Evolutionary conservation across 345 rosid genomes (phyloP), one percentile per base, ranked within the genome.

Genomic region (Abelmoschus esculentus): DNA sequence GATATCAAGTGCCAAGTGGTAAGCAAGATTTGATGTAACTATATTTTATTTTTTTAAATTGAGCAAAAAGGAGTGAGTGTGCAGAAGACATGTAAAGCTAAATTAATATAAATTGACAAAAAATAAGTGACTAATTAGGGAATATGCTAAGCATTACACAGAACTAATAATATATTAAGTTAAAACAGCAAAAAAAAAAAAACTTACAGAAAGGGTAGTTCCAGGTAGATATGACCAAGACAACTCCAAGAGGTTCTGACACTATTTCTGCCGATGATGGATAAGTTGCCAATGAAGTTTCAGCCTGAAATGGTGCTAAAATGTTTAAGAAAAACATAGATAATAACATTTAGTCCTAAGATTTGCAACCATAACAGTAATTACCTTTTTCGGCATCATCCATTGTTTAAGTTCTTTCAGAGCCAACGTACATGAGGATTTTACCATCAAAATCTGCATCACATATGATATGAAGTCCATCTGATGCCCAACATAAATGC

Each of bases 221-320:
- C 96, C 98, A 92, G 32, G 98, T 73, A 42, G 98, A 90, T 76
- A 92, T 86, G 77, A 92, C 77, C 80, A 90, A 72, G 46, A 88
- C 91, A 66, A 85, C 86, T 53, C 98, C 98, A 5, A 90, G 82
- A 1, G 98, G 95, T 74, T 92, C 98, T 19, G 95, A 73, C 31
- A 88, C 89, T 60, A 92, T 88, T 83, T 90, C 83, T 70, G 96
- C 96, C 6, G 92, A 85, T 0, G 96, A 92, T 2, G 95, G 98
- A 73, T 77, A 88, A 7, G 96, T 89, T 64, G 89, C 62, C 57
- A 84, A 52, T 2, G 90, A 72, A 52, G 98, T 92, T 78, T 85
- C 80, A 19, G 80, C 98, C 98, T 90, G 86, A 70, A 76, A 22
- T 68, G 44, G 36, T 50, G 42, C 59, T 9, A 32, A 54, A 18